Evolutionary conservation across 495 filamentous ascomycete genomes (phyloP), one percentile per base, ranked within the genome.

Genomic region (Poronia punctata): DNA sequence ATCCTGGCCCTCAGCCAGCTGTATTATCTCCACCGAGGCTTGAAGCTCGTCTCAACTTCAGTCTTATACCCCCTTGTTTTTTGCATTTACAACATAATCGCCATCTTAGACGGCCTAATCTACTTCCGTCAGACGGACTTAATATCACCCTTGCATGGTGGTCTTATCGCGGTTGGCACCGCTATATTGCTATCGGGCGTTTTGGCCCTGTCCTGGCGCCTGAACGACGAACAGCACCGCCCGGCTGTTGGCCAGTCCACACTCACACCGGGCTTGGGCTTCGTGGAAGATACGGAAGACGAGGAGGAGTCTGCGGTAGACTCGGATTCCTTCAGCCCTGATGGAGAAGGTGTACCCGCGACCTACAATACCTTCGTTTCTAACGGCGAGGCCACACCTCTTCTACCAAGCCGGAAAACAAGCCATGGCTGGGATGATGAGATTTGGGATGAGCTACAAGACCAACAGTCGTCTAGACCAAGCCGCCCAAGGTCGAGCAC

Each of bases 41-140:
- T 99, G 43, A 95, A 94, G 56, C 71, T 97, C 27, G 88, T 90
- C 60, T 95, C 88, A 37, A 97, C 92, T 12, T 95, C 87, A 63
- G 79, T 99, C 35, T 76, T 99, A 50, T 99, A 99, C 66, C 92
- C 92, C 5, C 83, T 97, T 53, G 88, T 96, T 24, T 99, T 99
- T 65, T 99, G 92, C 76, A 81, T 96, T 47, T 99, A 97, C 70
- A 99, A 99, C 71, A 95, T 99, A 50, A 90, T 95, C 48, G 93
- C 92, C 43, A 99, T 97, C 49, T 68, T 97, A 45, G 93, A 99
- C 64, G 92, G 92, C 12, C 70, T 99, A 38, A 92, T 99, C 38
- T 99, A 99, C 62, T 99, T 97, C 68, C 75, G 78, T 33, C 93
- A 99, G 64, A 82, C 82, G 20, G 80, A 83, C 22, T 76, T 86